phyloP scores from a whole-genome alignment of 306 rosid species.

The Begonia peltatifolia region DNA sequence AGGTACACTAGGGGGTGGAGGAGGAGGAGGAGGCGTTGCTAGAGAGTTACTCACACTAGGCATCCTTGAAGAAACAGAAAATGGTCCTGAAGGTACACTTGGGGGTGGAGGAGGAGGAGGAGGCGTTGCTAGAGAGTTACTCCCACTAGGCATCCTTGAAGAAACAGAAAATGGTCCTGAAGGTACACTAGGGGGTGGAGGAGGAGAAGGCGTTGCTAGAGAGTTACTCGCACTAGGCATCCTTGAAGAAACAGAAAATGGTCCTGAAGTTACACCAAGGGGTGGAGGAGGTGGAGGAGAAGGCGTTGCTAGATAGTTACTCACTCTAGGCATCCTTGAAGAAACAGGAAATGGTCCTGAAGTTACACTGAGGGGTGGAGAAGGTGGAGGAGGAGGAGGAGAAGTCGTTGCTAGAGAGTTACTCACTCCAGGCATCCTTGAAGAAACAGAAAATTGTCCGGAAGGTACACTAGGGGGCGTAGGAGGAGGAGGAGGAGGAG shows the following conservation, averaged over 20 bases:
- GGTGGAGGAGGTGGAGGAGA: constrained; percentile 1
- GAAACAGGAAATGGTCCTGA: constrained; percentile 8
- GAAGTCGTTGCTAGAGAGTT: constrained; percentile 21
- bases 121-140: constrained; percentile 3
- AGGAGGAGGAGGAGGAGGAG: constrained; percentile 19
- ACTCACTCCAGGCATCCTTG: neutral
- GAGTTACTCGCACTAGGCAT: neutral
- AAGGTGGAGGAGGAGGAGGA: constrained; percentile 14
- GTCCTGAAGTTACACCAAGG: neutral
- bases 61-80: constrained; percentile 11
- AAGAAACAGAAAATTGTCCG: no score
- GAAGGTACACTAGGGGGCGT: no score
- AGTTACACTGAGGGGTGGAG: no score
- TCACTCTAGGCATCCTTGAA: constrained; percentile 6
- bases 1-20: constrained; percentile 7
- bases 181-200: constrained; percentile 7
- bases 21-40: constrained; percentile 8
- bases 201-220: constrained; percentile 10
- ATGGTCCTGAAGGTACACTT: neutral
- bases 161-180: constrained; percentile 10
- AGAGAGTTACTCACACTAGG: constrained; percentile 1
- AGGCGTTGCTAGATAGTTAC: constrained; percentile 4
- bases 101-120: neutral
- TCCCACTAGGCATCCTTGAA: constrained; percentile 5
- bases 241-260: constrained; percentile 14